These are phyloP conservation scores for Aspergillus ruber DNA, from an alignment of 2,329 filamentous ascomycete genomes.

Conservation along the genomic window DNA sequence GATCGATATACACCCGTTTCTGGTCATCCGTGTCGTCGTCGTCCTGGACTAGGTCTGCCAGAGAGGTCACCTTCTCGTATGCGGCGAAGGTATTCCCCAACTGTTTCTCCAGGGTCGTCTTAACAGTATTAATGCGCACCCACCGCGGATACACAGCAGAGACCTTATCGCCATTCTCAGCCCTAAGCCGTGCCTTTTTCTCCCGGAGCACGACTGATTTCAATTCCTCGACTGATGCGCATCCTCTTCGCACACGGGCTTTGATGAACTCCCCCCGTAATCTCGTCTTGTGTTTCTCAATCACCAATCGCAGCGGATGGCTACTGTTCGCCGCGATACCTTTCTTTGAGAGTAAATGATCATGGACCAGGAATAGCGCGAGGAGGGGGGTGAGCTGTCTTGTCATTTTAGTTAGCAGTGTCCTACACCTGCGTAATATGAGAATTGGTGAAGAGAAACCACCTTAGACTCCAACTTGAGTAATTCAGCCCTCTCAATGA, in stretches of 20 bases:
- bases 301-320: slow-evolving; percentile 68
- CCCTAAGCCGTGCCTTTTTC: slow-evolving; percentile 41
- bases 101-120: slow-evolving; percentile 63
- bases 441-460: slow-evolving; percentile 14
- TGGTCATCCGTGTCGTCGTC: slow-evolving; percentile 12
- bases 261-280: slow-evolving; percentile 77
- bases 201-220: slow-evolving; percentile 29
- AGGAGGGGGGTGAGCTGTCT: slow-evolving; percentile 70
- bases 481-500: slow-evolving; percentile 75
- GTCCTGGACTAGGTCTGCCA: slow-evolving; percentile 52
- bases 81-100: slow-evolving; percentile 66
- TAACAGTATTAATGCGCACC: slow-evolving; percentile 80
- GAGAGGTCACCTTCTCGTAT: slow-evolving; percentile 51
- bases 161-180: slow-evolving; percentile 21
- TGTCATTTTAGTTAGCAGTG: slow-evolving; percentile 31
- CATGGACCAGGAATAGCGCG: slow-evolving; percentile 76
- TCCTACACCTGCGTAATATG: slow-evolving; percentile 1
- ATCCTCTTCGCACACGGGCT: slow-evolving; percentile 64
- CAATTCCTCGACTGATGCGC: slow-evolving; percentile 61
- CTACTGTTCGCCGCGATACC: slow-evolving; percentile 74
- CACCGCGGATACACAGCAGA: slow-evolving; percentile 66
- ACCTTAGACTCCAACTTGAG: slow-evolving; percentile 81
- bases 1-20: slow-evolving; percentile 60
- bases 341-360: slow-evolving; percentile 71
- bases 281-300: slow-evolving; percentile 76